Evolutionary conservation across 2,329 filamentous ascomycete species (phyloP), one percentile per base, ranked within the genome.

Genomic region (Keithomyces neogunnii): DNA sequence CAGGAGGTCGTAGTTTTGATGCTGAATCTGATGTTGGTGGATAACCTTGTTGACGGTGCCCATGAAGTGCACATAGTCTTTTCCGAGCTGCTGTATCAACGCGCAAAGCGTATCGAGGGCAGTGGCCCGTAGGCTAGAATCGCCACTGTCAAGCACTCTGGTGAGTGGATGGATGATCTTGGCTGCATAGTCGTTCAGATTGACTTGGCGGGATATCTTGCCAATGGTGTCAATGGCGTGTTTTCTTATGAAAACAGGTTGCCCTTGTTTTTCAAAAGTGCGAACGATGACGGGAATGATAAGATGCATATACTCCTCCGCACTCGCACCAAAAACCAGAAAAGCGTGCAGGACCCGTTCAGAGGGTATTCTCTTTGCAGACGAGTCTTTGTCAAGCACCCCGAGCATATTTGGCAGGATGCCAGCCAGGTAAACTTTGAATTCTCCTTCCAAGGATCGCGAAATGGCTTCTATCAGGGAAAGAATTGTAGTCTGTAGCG

Each of bases 301-400:
- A 49, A 99, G 77, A 66, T 99, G 93, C 93, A 99, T 99, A 67
- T 99, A 99, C 66, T 99, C 93, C 66, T 99, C 93, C 9, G 88
- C 88, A 62, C 91, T 97, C 0, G 91, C 86, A 1, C 95, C 95
- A 65, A 99, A 99, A 1, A 99, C 88, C 31, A 99, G 73, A 67
- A 99, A 96, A 0, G 92, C 91, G 64, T 97, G 93, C 29, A 99
- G 75, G 3, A 99, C 91, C 59, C 86, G 86, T 65, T 96, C 90
- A 0, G 91, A 95, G 2, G 90, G 86, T 11, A 82, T 78, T n/a
- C 89, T 80, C 62, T 89, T 86, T 1, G 78, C 73, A 1, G 86
- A 86, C 7, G 74, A 77, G 63, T 99, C 93, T 56, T 90, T 88
- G 58, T 99, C 92, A 19, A 99, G 78, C 3, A 95, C 88, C 29